phyloP scores from a whole-genome alignment of 2,329 filamentous ascomycete species.

The Neonectria coccinea region DNA sequence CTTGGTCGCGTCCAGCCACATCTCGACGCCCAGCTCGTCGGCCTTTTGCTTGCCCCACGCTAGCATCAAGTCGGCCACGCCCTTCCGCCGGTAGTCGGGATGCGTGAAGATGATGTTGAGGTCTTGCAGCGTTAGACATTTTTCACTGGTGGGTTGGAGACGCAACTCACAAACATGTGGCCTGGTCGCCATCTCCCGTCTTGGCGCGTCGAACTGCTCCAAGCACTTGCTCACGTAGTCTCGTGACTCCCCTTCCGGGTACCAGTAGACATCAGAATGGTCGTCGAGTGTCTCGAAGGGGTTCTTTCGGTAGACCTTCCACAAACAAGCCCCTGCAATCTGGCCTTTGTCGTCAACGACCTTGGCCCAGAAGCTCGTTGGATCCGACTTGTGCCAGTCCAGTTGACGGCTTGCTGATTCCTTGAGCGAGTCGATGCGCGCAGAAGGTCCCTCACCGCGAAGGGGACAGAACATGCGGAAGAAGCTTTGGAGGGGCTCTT shows the following conservation, averaged over 20 bases:
- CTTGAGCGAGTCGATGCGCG: constrained; percentile 26
- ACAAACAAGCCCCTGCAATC: constrained; percentile 39
- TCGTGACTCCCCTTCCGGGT: constrained; percentile 35
- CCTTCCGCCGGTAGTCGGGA: constrained; percentile 36
- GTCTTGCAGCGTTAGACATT: constrained; percentile 18
- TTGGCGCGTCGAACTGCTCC: constrained; percentile 35
- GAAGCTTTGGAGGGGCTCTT: constrained; percentile 33
- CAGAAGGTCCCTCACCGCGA: constrained; percentile 22
- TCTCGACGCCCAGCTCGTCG: constrained; percentile 41
- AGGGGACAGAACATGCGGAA: constrained; percentile 41
- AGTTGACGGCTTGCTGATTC: constrained; percentile 21
- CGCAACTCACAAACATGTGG: constrained; percentile 37
- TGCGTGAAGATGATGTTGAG: constrained; percentile 41
- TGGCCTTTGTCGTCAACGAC: constrained; percentile 33
- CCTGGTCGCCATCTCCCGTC: constrained; percentile 33
- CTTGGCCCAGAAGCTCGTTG: constrained; percentile 35
- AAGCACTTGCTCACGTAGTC: constrained; percentile 36
- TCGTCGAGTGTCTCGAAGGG: constrained; percentile 29
- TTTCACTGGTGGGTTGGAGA: no score
- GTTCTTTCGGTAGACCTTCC: constrained; percentile 33
- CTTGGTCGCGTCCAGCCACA: constrained; percentile 41
- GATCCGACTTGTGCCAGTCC: constrained; percentile 32
- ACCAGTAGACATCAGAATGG: constrained; percentile 33
- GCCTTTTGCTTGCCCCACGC: constrained; percentile 41
- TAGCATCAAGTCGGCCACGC: constrained; percentile 39